A percentile compares a stretch with the other conserved stretches of the same genome.
Evolutionary conservation across 2,329 filamentous ascomycete genomes (phyloP).

Genomic region (Arthrocladium fulminans): DNA sequence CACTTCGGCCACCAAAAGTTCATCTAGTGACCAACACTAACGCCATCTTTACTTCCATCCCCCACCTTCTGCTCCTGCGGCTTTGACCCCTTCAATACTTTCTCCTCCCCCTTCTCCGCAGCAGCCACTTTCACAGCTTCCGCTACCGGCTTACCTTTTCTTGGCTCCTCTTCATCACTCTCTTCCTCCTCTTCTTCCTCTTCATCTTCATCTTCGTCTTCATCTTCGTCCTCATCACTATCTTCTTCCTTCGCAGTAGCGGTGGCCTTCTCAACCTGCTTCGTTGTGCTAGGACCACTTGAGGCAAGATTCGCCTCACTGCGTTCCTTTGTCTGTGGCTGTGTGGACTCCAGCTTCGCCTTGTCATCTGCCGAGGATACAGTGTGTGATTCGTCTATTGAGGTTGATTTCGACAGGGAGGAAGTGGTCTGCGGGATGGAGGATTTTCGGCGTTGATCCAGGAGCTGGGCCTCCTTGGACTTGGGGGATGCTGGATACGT

Average conservation of each 20-base stretch:
- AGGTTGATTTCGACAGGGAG: conserved; percentile 15
- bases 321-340: no score
- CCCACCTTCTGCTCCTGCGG: conserved; percentile 21
- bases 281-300: no score
- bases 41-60: conserved; percentile 21
- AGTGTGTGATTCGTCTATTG: conserved; percentile 14
- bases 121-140: conserved; percentile 5
- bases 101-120: conserved; percentile 15
- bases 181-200: conserved; percentile 15
- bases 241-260: conserved; percentile 17
- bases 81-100: conserved; percentile 12
- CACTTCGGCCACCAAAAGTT: no score
- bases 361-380: background rate
- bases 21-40: conserved; percentile 23
- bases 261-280: conserved; percentile 3
- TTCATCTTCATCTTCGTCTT: conserved; percentile 11
- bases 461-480: conserved; percentile 16
- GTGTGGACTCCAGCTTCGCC: no score
- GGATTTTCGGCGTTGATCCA: conserved; percentile 14
- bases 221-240: conserved; percentile 17
- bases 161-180: conserved; percentile 12
- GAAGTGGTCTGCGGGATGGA: conserved; percentile 14
- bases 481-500: conserved; percentile 11
- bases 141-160: conserved; percentile 5
- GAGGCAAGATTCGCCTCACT: no score